These are phyloP conservation scores for Ophiostoma novo-ulmi DNA, from an alignment of 2,329 filamentous ascomycete species.

Conservation along the genomic window DNA sequence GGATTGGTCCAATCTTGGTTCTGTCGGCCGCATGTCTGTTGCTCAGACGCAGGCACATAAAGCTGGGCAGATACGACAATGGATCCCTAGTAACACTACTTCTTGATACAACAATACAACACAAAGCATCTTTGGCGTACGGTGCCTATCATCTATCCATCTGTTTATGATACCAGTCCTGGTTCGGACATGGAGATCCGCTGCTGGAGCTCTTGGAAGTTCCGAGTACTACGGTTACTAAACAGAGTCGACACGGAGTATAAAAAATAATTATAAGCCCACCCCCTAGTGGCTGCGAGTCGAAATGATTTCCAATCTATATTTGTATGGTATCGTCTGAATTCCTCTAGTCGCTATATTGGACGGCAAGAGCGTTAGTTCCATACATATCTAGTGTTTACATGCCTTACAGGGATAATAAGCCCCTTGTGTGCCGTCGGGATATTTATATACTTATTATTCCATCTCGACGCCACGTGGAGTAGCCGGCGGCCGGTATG, in stretches of 20 bases:
- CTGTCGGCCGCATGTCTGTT: background rate
- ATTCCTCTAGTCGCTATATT: background rate
- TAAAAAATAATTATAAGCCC: background rate
- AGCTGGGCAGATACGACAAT: background rate
- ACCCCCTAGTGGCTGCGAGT: background rate
- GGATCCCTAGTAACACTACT: background rate
- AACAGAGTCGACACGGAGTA: background rate
- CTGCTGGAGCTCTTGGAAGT: background rate
- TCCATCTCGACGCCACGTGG: background rate
- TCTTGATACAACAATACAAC: background rate
- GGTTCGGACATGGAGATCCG: background rate
- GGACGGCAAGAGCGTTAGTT: background rate
- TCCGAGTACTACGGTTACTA: background rate
- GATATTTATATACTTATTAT: background rate
- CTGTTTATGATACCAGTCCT: background rate
- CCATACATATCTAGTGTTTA: background rate
- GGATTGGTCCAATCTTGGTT: background rate
- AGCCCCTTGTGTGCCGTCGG: background rate
- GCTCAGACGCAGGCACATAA: background rate
- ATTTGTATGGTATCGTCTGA: constrained; percentile 3
- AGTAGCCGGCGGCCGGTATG: background rate
- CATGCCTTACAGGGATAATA: constrained; percentile 1
- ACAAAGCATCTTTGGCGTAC: background rate
- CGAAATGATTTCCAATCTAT: background rate
- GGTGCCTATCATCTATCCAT: background rate